Evolutionary conservation across 2,329 filamentous ascomycete species (phyloP).

Genomic region (Apiospora phragmitis): DNA sequence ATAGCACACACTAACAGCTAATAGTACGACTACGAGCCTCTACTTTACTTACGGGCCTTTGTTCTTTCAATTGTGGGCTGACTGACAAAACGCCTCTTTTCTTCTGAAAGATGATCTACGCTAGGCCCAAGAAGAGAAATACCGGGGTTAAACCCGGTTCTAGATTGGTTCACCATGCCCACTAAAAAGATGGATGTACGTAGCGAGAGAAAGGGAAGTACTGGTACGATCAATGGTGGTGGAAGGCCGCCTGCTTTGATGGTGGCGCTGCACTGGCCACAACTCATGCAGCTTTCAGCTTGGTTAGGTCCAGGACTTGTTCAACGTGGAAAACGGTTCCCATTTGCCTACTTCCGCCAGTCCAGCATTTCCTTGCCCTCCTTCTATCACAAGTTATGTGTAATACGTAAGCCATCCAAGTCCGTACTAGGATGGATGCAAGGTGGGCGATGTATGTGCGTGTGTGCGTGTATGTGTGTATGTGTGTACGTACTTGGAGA

Average conservation of each 20-base stretch:
- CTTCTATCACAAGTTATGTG: conserved; percentile 6
- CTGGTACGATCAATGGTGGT: neutral
- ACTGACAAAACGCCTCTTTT: conserved; percentile 2
- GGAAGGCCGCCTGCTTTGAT: conserved; percentile 9
- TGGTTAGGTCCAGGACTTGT: conserved; percentile 20
- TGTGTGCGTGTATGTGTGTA: neutral
- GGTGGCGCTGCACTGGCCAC: conserved; percentile 30
- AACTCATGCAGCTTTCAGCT: conserved; percentile 33
- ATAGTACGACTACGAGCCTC: neutral
- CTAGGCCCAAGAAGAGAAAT: conserved; percentile 5
- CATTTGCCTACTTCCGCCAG: conserved; percentile 28
- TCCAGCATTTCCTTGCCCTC: conserved; percentile 9
- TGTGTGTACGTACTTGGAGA: neutral
- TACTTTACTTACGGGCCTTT: too few relatives aligned
- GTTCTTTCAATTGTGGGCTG: neutral
- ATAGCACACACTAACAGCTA: neutral
- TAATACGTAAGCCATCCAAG: conserved; percentile 3
- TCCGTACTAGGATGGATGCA: neutral
- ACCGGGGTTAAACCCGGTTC: conserved; percentile 2
- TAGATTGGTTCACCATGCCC: neutral
- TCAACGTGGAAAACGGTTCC: conserved; percentile 25
- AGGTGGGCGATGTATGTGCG: neutral
- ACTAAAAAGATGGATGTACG: neutral
- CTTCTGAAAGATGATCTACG: conserved; percentile 8
- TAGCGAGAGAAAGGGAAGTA: neutral